Evolutionary conservation across 2,329 filamentous ascomycete species (phyloP).

Genomic region (Aspergillus hortae): DNA sequence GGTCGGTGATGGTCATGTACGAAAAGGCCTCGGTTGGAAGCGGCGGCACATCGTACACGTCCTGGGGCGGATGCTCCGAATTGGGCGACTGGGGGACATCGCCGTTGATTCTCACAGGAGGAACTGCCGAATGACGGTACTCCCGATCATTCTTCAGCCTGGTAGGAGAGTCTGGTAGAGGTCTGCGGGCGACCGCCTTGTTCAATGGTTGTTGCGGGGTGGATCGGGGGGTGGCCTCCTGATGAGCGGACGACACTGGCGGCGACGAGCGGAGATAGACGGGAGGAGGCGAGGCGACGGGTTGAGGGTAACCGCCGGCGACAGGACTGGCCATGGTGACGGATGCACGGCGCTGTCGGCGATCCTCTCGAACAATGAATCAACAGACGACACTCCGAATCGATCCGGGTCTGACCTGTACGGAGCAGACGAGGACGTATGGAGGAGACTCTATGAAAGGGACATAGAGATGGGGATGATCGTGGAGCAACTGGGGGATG

Average conservation of each 20-base stretch:
- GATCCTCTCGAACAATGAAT: background rate
- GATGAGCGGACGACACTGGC: conserved; percentile 22
- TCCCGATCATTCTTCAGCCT: conserved; percentile 20
- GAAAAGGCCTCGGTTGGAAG: conserved; percentile 24
- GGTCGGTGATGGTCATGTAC: conserved; percentile 24
- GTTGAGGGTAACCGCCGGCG: conserved; percentile 21
- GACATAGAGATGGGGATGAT: background rate
- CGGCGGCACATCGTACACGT: conserved; percentile 19
- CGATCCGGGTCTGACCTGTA: background rate
- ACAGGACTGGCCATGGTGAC: conserved; percentile 24
- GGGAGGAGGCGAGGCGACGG: conserved; percentile 41
- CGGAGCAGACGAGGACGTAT: background rate
- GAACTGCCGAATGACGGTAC: conserved; percentile 30
- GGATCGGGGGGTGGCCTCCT: conserved; percentile 22
- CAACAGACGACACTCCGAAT: background rate
- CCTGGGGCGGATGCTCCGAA: conserved; percentile 23
- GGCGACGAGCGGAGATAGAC: conserved; percentile 41
- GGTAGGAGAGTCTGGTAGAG: conserved; percentile 15
- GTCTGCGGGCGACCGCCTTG: conserved; percentile 24
- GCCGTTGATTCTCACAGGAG: conserved; percentile 32
- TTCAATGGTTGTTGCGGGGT: conserved; percentile 18
- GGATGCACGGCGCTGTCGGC: background rate
- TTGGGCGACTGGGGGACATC: conserved; percentile 22
- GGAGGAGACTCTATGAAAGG: background rate
- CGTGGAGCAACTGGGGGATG: background rate